Conservation (phyloP, 2,329 filamentous ascomycete species). For the Fusarium luffae region DNA sequence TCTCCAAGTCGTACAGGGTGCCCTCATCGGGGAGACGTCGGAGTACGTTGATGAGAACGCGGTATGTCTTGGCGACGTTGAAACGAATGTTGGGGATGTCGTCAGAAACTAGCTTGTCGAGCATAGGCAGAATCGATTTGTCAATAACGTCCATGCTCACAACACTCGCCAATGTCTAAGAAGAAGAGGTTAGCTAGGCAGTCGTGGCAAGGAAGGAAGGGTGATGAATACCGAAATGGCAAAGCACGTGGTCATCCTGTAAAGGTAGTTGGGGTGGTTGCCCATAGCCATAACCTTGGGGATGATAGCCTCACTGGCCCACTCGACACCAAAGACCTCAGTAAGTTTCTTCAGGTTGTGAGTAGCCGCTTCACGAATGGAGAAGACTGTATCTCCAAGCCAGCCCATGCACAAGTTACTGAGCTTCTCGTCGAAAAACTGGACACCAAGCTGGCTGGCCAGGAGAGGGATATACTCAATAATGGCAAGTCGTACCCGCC, state of each 20-base stretch:
- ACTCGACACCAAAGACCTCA: conserved; percentile 97
- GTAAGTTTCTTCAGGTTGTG: conserved; percentile 98
- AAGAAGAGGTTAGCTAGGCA: conserved; percentile 40
- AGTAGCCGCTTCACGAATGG: conserved; percentile 95
- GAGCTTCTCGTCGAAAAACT: conserved; percentile 98
- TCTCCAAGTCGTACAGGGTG: conserved; percentile 86
- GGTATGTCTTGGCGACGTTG: conserved; percentile 98
- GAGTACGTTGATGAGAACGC: conserved; percentile 88
- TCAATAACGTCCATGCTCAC: conserved; percentile 94
- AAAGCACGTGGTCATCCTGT: conserved; percentile 99
- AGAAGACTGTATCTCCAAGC: conserved; percentile 98
- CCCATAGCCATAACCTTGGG: conserved; percentile 99
- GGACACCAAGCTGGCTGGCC: conserved; percentile 92
- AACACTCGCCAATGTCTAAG: conserved; percentile 89
- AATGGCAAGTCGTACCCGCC: conserved; percentile 96
- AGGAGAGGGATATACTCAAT: conserved; percentile 99
- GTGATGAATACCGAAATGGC: conserved; percentile 85
- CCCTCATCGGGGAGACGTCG: conserved; percentile 90
- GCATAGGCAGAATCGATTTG: conserved; percentile 92
- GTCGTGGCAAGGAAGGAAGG: not conserved
- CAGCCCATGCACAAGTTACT: conserved; percentile 97
- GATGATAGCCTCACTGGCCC: conserved; percentile 96
- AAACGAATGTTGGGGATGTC: conserved; percentile 99
- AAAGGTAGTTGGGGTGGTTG: conserved; percentile 97
- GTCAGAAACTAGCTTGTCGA: conserved; percentile 92